Base-by-base conservation (phyloP, 2,329 filamentous ascomycete genomes). In the Paracoccidioides lutzii region DNA sequence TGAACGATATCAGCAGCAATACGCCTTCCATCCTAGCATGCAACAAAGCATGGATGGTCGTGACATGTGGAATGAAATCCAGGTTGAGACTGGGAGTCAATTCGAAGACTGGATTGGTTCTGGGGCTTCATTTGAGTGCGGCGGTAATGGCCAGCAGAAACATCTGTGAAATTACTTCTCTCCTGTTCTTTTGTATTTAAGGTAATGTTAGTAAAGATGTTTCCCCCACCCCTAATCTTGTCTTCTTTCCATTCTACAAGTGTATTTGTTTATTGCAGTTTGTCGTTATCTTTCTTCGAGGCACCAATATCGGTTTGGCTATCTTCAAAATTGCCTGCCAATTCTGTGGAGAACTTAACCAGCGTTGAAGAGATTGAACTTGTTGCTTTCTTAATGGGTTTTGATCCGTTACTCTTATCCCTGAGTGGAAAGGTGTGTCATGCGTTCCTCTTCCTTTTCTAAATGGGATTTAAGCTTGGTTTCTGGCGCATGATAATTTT, bases 81-180 rank as follows among this genome's bases (percentile, higher is more conserved):
- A 69, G n/a, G 62, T 71, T 55, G 69, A 75, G 49, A 65, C 69
- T 52, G 69, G 68, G 43, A 70, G 71, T 15, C 73, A 77, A 49
- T 75, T 76, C 58, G 74, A 76, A 48, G 71, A 73, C 50, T 76
- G 74, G 74, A 66, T 77, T 59, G 63, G 68, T 54, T 55, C 55
- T 54, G 52, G 41, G 44, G 14, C 42, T 44, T 41, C 52, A 28
- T 53, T 32, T 12, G 40, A 44, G 35, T 52, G 41, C 49, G 35
- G 37, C 37, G 35, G 37, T 37, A 52, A 42, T 14, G 7, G 37
- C 37, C 49, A 41, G 49, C 35, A 40, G 15, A 52, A 41, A 37
- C 49, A 41, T 52, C 35, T 52, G n/a, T 52, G 22, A 49, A 49
- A 52, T 41, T 30, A 9, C 12, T 52, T 52, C 37, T 41, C 37